Evolutionary conservation across 805 yeast species (phyloP).

Genomic region (Kuraishia cidri): DNA sequence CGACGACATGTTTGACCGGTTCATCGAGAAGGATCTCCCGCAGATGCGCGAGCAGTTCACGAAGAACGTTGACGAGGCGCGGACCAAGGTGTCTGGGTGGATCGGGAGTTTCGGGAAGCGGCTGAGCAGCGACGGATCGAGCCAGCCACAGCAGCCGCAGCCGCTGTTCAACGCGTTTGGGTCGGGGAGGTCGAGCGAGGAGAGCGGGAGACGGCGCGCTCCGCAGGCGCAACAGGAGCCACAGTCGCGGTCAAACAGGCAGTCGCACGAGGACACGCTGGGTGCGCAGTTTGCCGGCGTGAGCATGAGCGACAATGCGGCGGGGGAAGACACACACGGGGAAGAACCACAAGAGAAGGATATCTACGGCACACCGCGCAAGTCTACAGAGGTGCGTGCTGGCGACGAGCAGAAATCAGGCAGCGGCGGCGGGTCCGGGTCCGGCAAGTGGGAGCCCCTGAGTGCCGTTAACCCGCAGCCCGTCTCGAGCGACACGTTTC

Average conservation of each 20-base stretch:
- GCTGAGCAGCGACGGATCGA: constrained; percentile 14
- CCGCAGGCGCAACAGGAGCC: background rate
- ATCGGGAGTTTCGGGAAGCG: constrained; percentile 57
- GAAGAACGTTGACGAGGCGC: constrained; percentile 77
- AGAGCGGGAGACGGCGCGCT: constrained; percentile 1
- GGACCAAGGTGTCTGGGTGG: constrained; percentile 71
- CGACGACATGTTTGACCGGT: constrained; percentile 44
- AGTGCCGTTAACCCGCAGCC: constrained; percentile 29
- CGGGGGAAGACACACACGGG: constrained; percentile 1
- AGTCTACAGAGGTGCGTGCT: constrained; percentile 40
- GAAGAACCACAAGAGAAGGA: constrained; percentile 8
- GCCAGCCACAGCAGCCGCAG: constrained; percentile 5
- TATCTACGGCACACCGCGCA: constrained; percentile 9
- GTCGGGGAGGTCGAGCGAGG: background rate
- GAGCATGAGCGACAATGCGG: constrained; percentile 13
- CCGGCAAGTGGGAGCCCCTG: constrained; percentile 33
- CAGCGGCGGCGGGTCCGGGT: constrained; percentile 5
- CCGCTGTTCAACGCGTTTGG: constrained; percentile 23
- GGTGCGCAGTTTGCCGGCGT: constrained; percentile 8
- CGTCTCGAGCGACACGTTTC: constrained; percentile 35
- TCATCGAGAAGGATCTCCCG: constrained; percentile 45
- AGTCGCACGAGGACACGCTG: background rate
- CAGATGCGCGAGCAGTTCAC: constrained; percentile 59
- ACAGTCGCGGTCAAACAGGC: too few species aligned
- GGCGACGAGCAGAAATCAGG: constrained; percentile 31